Base-by-base conservation (phyloP, 768 basidiomycete species). In the Pulveroboletus frians region DNA sequence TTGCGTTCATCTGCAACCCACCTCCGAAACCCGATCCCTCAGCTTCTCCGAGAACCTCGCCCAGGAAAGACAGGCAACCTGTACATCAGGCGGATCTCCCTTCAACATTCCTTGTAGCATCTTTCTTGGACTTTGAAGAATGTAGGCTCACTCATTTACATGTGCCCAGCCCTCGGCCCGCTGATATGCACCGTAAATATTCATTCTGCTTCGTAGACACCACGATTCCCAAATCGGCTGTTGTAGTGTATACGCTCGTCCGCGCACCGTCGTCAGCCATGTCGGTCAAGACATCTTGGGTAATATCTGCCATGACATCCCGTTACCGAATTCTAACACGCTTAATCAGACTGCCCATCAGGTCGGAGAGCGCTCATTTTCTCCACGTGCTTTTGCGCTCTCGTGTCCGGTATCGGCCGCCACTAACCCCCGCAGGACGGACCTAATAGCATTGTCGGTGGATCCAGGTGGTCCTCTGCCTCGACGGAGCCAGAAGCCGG, bases 61-160 rank as follows among this genome's bases (percentile, higher is more conserved):
- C 67, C 18, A 58, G 49, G 51, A 56, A 61, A n/a, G 67, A 68
- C 47, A 59, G 57, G 36, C 57, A 62, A 29, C 47, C 51, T 38
- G 30, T 48, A 20, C 47, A 63, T 53, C 49, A 47, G 4, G 37
- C 50, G 2, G 68, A 71, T 62, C 47, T 67, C 42, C 20, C 67
- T 57, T 20, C 69, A 35, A 63, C 80, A 9, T 79, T 76, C 55
- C 63, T 88, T 6, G 71, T 76, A 9, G 72, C 75, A 18, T 76
- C 71, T 43, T 79, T 74, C 51, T 63, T 84, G n/a, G 76, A 86
- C 50, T 80, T 83, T 41, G 75, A 74, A 40, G 76, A 83, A 51
- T 83, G 85, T 87, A 63, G 53, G 78, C 53, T 31, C 32, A 47
- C 30, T 23, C 40, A 49, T 17, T 46, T 46, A 5, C 23, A 38